These are phyloP conservation scores for Ustilago nuda DNA, from an alignment of 1,284 basidiomycete species.

Conservation along the genomic window DNA sequence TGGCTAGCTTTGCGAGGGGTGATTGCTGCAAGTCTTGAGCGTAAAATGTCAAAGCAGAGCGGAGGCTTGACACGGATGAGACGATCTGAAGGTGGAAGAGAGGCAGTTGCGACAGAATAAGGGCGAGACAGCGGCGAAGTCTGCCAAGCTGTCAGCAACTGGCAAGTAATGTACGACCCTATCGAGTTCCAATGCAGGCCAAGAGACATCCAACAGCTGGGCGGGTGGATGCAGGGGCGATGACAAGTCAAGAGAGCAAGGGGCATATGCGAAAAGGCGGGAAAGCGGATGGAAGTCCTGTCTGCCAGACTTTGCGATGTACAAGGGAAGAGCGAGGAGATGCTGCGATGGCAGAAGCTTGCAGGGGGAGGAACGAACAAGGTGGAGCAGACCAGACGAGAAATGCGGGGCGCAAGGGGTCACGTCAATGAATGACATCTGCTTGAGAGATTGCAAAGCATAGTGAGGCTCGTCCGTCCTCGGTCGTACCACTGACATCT, in stretches of 20 bases:
- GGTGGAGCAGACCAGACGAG: conserved; percentile 18
- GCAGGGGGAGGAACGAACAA: conserved; percentile 23
- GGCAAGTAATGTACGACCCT: neutral
- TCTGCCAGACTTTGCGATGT: conserved; percentile 6
- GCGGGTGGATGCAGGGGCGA: conserved; percentile 20
- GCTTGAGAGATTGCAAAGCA: conserved; percentile 18
- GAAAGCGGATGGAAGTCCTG: conserved; percentile 17
- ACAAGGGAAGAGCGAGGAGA: conserved; percentile 6
- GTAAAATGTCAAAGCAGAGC: conserved; percentile 1
- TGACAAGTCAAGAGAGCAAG: conserved; percentile 26
- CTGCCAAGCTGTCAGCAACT: neutral
- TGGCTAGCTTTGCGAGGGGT: neutral
- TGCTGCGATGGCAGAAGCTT: conserved; percentile 36
- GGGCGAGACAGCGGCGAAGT: neutral
- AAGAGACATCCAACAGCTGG: neutral
- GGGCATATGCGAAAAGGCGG: conserved; percentile 14
- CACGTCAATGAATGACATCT: conserved; percentile 45
- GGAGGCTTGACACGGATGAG: neutral
- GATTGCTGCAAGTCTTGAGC: conserved; percentile 1
- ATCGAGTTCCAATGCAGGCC: neutral
- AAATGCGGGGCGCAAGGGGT: conserved; percentile 52
- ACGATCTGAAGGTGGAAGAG: neutral
- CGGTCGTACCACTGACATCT: neutral
- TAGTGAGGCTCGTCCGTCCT: neutral
- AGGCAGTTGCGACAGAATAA: neutral